Base-by-base conservation (phyloP, 495 filamentous ascomycete species). In the Penicillium maclennaniae region DNA sequence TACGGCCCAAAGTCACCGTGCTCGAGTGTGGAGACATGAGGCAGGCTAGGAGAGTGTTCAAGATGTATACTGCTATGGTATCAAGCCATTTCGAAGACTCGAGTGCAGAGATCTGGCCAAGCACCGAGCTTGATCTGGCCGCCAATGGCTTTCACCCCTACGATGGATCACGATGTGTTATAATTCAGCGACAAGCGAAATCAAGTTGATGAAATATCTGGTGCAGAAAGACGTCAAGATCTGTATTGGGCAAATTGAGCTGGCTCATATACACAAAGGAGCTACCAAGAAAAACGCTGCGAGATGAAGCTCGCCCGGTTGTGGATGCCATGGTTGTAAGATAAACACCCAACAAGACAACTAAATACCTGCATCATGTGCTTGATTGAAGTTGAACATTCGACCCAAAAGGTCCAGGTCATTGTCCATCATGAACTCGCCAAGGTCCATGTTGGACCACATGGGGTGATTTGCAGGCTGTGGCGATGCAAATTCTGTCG, bases 11-110 rank as follows among this genome's bases (percentile, higher is more conserved):
- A 28, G 27, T 75, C 8, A 61, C 62, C 1, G 62, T 77, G 2
- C 49, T 77, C 6, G 74, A 77, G 42, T 74, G 70, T 50, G 74
- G 72, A 16, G 66, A 67, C 53, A 50, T 51, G 15, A 37, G 19
- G 43, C 74, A 77, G 38, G 74, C 71, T 16, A 20, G 47, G 21
- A 65, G 72, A 20, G 67, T 75, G 14, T 57, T 59, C 45, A 26
- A 27, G 5, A 63, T 70, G 31, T 53, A 57, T 28, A 49, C 43
- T 7, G 17, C 19, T 17, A 46, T 65, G 53, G 31, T 5, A 12
- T 8, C 23, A 53, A n/a, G 40, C 27, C 5, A 25, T 7, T 9
- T 14, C 2, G 36, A 28, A 12, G 15, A 45, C 16, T 58, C 53
- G 16, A 41, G n/a, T 3, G 51, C 27, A 26, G 49, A 57, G 45